Conservation (phyloP, 805 yeast genomes). For the Zygotorulaspora danielsina region DNA sequence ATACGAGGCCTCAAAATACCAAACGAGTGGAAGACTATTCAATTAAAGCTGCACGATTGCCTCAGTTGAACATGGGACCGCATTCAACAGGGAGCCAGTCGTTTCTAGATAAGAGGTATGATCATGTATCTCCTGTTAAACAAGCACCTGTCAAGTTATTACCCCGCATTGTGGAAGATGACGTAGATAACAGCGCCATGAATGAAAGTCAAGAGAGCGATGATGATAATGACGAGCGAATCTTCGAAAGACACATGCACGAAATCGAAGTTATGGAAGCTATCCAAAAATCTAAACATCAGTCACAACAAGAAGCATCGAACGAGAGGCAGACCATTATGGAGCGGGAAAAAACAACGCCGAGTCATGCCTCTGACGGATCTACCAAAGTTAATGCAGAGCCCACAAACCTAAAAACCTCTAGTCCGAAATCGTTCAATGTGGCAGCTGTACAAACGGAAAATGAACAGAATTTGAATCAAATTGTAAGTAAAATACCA, state of each 20-base stretch:
- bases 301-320: neutral
- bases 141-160: slow-evolving; percentile 6
- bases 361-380: neutral
- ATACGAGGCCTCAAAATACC: slow-evolving; percentile 30
- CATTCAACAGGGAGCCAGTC: slow-evolving; percentile 28
- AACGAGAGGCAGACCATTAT: neutral
- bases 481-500: slow-evolving; percentile 23
- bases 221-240: slow-evolving; percentile 21
- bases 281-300: slow-evolving; percentile 39
- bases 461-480: slow-evolving; percentile 25
- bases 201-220: slow-evolving; percentile 16
- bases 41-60: slow-evolving; percentile 40
- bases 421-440: neutral
- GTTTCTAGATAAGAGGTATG: slow-evolving; percentile 30
- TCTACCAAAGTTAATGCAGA: neutral
- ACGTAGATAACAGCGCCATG: slow-evolving; percentile 3
- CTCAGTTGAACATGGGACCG: slow-evolving; percentile 24
- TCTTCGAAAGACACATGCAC: slow-evolving; percentile 27
- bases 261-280: slow-evolving; percentile 39
- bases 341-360: neutral
- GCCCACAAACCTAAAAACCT: neutral
- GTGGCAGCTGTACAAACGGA: slow-evolving; percentile 13
- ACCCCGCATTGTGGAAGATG: slow-evolving; percentile 9
- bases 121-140: slow-evolving; percentile 22
- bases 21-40: slow-evolving; percentile 38